These are phyloP conservation scores for Erigeron philadelphicus DNA, from an alignment of 140 eudicot species.

Conservation along the genomic window DNA sequence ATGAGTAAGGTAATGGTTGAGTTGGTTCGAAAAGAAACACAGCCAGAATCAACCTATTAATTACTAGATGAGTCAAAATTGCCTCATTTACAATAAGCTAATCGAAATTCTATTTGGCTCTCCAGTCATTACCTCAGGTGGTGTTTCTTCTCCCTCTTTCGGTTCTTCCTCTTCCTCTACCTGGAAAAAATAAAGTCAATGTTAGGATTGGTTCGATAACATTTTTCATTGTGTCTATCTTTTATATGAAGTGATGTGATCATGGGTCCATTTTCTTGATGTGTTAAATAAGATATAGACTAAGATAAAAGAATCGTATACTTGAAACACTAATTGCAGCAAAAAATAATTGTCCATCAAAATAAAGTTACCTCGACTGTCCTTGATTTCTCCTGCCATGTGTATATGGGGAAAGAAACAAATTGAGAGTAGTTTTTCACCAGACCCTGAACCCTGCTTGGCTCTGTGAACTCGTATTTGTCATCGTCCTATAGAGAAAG, in stretches of 20 bases:
- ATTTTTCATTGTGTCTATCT: not conserved
- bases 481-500: conserved; percentile 64
- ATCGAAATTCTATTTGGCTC: not conserved
- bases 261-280: not conserved
- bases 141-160: conserved; percentile 82
- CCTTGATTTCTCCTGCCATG: conserved; percentile 97
- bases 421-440: conserved; percentile 94
- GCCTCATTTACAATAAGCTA: not conserved
- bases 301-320: not conserved
- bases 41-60: not conserved
- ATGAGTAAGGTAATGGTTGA: not conserved
- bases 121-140: conserved; percentile 55
- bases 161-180: conserved; percentile 92
- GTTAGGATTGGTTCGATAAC: not conserved
- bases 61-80: not conserved
- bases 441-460: conserved; percentile 66
- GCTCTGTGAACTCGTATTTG: conserved; percentile 90
- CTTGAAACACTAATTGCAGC: not conserved
- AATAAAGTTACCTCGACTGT: conserved; percentile 66
- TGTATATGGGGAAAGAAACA: conserved; percentile 89
- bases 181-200: conserved; percentile 28
- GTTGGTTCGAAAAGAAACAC: not conserved
- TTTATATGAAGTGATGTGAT: too few relatives aligned
- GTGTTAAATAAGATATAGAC: not conserved
- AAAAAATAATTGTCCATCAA: not conserved